Conservation (phyloP, 768 basidiomycete species). For the Suillus ampliporus region DNA sequence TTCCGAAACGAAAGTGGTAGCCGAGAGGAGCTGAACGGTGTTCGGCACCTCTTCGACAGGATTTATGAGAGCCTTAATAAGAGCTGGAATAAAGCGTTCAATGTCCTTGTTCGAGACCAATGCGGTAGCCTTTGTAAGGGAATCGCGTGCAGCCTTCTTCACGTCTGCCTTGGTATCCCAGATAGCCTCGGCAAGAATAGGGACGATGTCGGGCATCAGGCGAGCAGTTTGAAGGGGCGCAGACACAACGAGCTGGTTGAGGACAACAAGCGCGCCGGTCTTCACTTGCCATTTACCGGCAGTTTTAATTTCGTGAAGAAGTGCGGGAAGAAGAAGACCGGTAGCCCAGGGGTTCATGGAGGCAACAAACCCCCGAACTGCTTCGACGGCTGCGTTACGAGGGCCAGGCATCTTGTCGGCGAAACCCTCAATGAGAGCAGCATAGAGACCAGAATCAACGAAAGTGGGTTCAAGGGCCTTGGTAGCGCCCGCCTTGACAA, state of each 20-base stretch:
- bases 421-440: conserved; percentile 86
- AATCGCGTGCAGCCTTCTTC: conserved; percentile 96
- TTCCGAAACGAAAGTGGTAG: conserved; percentile 99
- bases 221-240: conserved; percentile 84
- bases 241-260: conserved; percentile 86
- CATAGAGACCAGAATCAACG: conserved; percentile 84
- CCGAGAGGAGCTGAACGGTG: conserved; percentile 93
- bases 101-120: conserved; percentile 98
- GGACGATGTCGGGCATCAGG: conserved; percentile 94
- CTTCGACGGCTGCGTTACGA: conserved; percentile 83
- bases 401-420: conserved; percentile 95
- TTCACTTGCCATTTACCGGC: conserved; percentile 99
- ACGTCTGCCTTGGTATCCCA: conserved; percentile 99
- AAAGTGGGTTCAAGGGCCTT: conserved; percentile 90
- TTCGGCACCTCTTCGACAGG: conserved; percentile 99
- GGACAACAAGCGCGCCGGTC: conserved; percentile 79
- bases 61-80: conserved; percentile 98
- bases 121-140: conserved; percentile 93
- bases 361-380: conserved; percentile 75
- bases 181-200: conserved; percentile 92
- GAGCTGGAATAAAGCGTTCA: conserved; percentile 94
- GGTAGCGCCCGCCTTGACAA: conserved; percentile 73
- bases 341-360: conserved; percentile 91
- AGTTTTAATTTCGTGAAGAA: conserved; percentile 93
- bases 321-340: conserved; percentile 78